Percentiles rank a stretch among this genome's conserved stretches.
Conservation (phyloP, 2,329 filamentous ascomycete species). For the Verticillium alfalfae region DNA sequence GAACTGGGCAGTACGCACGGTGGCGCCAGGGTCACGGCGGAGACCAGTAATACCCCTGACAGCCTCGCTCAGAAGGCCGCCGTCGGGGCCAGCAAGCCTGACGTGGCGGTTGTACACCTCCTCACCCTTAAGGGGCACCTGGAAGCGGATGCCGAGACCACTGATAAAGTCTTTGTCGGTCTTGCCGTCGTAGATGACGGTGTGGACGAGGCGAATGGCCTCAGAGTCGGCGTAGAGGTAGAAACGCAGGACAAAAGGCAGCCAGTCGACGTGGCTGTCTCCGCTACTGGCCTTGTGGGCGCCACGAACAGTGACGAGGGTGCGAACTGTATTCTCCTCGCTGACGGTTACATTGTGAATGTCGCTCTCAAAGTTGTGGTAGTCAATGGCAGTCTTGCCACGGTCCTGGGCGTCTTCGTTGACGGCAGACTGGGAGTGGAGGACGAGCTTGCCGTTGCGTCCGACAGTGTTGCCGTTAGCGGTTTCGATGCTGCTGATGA, state of each 20-base stretch:
- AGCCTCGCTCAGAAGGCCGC: constrained; percentile 51
- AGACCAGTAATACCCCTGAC: constrained; percentile 56
- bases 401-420: constrained; percentile 31
- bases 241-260: constrained; percentile 51
- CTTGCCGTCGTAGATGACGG: constrained; percentile 48
- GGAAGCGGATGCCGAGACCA: constrained; percentile 49
- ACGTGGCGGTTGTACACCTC: constrained; percentile 55
- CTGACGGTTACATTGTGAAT: constrained; percentile 46
- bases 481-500: constrained; percentile 34
- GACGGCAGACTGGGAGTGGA: constrained; percentile 45
- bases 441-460: constrained; percentile 41
- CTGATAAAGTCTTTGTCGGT: constrained; percentile 43
- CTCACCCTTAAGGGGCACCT: constrained; percentile 46
- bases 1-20: constrained; percentile 43
- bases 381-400: constrained; percentile 27
- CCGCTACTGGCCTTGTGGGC: constrained; percentile 25
- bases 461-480: constrained; percentile 35
- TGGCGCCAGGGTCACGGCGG: constrained; percentile 44
- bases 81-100: constrained; percentile 47
- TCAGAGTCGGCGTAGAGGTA: constrained; percentile 55
- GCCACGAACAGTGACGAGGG: constrained; percentile 40
- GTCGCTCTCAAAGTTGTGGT: constrained; percentile 41
- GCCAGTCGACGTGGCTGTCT: constrained; percentile 36
- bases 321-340: constrained; percentile 30
- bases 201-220: constrained; percentile 49